A percentile compares a stretch with the other conserved stretches of the same genome.
phyloP scores from a whole-genome alignment of 2,329 filamentous ascomycete species.

The Onygena corvina region DNA sequence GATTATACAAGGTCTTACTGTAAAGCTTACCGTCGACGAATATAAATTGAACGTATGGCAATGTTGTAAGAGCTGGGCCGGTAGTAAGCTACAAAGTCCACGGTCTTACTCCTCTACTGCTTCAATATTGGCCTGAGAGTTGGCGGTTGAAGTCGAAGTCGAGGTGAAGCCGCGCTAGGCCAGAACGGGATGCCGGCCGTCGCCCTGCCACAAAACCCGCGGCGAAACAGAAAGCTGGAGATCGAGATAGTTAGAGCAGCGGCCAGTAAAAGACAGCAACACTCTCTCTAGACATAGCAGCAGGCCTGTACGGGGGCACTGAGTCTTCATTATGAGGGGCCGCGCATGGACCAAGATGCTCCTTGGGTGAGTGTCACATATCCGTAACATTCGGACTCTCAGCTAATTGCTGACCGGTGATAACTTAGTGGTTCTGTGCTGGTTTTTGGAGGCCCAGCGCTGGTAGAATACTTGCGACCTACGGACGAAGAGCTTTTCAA shows the following conservation, averaged over 20 bases:
- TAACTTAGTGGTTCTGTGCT: conserved; percentile 53
- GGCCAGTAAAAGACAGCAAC: neutral
- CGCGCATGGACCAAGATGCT: conserved; percentile 55
- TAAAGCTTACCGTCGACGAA: neutral
- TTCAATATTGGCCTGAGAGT: neutral
- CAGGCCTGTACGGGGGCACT: neutral
- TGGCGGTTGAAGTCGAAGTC: neutral
- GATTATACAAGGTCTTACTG: neutral
- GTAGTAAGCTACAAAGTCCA: no score
- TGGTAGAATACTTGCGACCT: conserved; percentile 61
- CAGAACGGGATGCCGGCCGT: neutral
- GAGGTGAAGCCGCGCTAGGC: neutral
- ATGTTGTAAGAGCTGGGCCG: no score
- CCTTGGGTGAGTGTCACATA: conserved; percentile 44
- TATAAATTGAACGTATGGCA: no score
- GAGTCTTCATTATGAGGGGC: conserved; percentile 13
- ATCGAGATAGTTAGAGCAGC: neutral
- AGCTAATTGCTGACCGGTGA: conserved; percentile 8
- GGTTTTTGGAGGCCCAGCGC: conserved; percentile 70
- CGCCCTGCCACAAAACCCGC: neutral
- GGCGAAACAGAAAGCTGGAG: no score
- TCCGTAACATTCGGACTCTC: conserved; percentile 3
- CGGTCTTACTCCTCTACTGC: no score
- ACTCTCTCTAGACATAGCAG: neutral
- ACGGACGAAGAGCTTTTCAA: conserved; percentile 84